Evolutionary conservation across 805 yeast species (phyloP), one percentile per base, ranked within the genome.

Genomic region (Cyberlindnera nakhonratchasimensis): DNA sequence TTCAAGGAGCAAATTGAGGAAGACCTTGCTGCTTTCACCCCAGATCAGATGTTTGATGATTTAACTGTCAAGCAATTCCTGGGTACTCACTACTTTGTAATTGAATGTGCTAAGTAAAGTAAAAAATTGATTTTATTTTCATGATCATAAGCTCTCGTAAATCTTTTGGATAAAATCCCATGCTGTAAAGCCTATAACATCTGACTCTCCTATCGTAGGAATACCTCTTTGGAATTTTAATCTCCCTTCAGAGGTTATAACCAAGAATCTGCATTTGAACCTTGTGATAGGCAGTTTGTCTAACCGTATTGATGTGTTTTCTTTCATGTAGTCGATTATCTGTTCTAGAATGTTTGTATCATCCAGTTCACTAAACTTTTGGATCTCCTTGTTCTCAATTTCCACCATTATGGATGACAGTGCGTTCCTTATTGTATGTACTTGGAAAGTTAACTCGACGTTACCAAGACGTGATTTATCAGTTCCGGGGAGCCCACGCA

Each of bases 1-100:
- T 45, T 74, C 29, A 60, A 65, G 41, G 28, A 49, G 2, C 45
- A 62, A 13, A 52, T 74, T 7, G 62, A 70, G 14, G 20, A 42
- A 14, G 43, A 46, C 13, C 30, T 49, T 11, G 34, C 34, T 5
- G 35, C 38, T 2, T 37, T 44, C 34, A 32, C 37, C 3, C 32
- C 26, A 14, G 39, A 44, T 13, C 38, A 38, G 17, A 41, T 31
- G 21, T 24, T 42, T 12, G 47, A 43, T n/a, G 32, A 23, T 5
- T 18, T 42, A 1, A 25, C 32, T 19, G 35, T 56, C 2, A 48
- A 47, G n/a, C 57, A 51, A 36, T 50, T 54, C 37, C 25, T 54
- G 18, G 59, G 60, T 1, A 38, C 55, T 0, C 50, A 54, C 34
- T 53, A 45, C 45, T 56, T 47, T 37, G 55, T 53, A 7, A 44